Evolutionary conservation across 1,284 basidiomycete species (phyloP).

Genomic region (Mycena citricolor): DNA sequence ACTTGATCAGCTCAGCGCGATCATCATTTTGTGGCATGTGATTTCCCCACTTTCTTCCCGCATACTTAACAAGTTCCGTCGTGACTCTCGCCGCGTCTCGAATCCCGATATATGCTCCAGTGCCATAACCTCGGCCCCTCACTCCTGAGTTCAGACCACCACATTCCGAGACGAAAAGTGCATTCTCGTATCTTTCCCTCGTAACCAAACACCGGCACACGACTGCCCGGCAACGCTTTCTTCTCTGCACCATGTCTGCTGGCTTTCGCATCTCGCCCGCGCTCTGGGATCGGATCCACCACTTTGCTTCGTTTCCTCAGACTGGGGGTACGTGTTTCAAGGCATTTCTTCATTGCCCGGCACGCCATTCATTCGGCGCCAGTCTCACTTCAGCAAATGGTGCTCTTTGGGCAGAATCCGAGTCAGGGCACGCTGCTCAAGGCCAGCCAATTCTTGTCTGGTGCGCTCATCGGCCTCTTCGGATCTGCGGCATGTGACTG

Average conservation of each 20-base stretch:
- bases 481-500: background rate
- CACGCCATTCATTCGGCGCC: background rate
- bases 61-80: too few species aligned
- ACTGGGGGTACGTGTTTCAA: conserved; percentile 67
- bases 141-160: too few species aligned
- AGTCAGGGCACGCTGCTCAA: conserved; percentile 86
- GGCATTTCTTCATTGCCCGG: background rate
- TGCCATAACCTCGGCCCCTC: too few species aligned
- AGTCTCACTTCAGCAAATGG: conserved; percentile 94
- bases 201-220: too few species aligned
- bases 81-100: too few species aligned
- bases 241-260: conserved; percentile 47
- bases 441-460: conserved; percentile 81
- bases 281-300: conserved; percentile 92
- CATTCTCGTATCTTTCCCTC: too few species aligned
- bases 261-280: conserved; percentile 72
- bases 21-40: too few species aligned
- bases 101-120: too few species aligned
- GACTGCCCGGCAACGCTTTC: too few species aligned
- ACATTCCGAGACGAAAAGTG: too few species aligned
- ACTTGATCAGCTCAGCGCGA: too few species aligned
- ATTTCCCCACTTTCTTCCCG: too few species aligned
- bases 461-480: conserved; percentile 37
- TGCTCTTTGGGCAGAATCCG: conserved; percentile 84
- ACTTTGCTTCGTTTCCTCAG: conserved; percentile 93